Percentiles rank a stretch among this genome's conserved stretches.
phyloP scores from a whole-genome alignment of 1,284 basidiomycete genomes.

The Tausonia pullulans region DNA sequence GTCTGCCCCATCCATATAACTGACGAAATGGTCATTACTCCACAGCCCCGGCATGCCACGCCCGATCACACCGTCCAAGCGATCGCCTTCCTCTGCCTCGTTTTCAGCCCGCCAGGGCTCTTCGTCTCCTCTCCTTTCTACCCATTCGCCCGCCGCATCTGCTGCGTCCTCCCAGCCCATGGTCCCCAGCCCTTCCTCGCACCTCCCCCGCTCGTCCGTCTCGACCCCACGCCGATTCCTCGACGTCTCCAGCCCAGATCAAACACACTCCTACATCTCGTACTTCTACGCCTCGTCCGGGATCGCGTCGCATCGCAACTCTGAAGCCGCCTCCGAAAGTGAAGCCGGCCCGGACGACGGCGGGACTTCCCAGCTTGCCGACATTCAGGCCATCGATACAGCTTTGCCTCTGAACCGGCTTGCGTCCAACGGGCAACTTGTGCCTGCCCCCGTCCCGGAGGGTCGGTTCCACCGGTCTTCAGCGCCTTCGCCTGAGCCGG shows the following conservation, averaged over 20 bases:
- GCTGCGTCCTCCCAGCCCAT: not conserved
- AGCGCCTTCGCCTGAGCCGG: not conserved
- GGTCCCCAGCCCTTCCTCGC: not conserved
- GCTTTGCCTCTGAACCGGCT: too few species aligned
- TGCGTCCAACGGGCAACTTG: too few species aligned
- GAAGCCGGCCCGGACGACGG: too few species aligned
- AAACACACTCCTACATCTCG: too few species aligned
- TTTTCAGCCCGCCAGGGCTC: not conserved
- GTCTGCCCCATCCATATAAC: not conserved
- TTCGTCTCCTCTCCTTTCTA: not conserved
- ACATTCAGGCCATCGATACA: too few species aligned
- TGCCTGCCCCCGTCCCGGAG: too few species aligned
- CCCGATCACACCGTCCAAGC: slow-evolving; percentile 1
- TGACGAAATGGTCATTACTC: not conserved
- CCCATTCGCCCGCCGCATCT: not conserved
- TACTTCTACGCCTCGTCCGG: not conserved
- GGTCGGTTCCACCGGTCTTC: not conserved
- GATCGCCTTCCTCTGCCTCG: not conserved
- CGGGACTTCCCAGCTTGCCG: too few species aligned
- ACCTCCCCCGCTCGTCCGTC: not conserved
- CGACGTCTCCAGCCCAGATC: too few species aligned
- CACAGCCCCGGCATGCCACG: slow-evolving; percentile 5
- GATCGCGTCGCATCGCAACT: too few species aligned
- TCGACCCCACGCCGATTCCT: not conserved
- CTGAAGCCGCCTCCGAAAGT: too few species aligned